Conservation (phyloP, 108 stramenopile genomes). For the Nitzschia sp. region DNA sequence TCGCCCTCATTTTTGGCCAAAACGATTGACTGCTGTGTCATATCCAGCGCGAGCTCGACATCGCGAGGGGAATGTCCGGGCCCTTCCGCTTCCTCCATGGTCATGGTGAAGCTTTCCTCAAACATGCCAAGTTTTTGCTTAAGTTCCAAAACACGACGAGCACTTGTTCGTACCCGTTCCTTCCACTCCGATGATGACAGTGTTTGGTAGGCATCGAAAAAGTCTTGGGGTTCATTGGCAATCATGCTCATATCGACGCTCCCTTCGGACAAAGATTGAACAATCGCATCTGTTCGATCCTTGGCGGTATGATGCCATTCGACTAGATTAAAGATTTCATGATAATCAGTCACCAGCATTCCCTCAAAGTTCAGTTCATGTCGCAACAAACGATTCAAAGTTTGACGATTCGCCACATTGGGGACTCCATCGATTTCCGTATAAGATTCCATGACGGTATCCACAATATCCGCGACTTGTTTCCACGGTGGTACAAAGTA, state of each 20-base stretch:
- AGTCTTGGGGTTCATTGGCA: constrained; percentile 46
- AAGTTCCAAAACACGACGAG: constrained; percentile 56
- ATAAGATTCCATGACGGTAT: constrained; percentile 84
- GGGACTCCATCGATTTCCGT: constrained; percentile 73
- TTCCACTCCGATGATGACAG: constrained; percentile 14
- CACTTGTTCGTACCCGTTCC: constrained; percentile 52
- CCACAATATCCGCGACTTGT: constrained; percentile 43
- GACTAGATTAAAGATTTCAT: constrained; percentile 73
- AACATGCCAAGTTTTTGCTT: constrained; percentile 75
- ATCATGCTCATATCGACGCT: constrained; percentile 87
- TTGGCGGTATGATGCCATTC: constrained; percentile 58
- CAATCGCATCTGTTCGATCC: constrained; percentile 41
- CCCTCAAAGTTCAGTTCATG: constrained; percentile 66
- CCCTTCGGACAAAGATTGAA: constrained; percentile 58
- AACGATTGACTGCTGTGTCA: constrained; percentile 62
- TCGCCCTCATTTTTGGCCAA: constrained; percentile 62
- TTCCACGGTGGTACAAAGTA: constrained; percentile 80
- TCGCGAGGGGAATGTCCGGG: constrained; percentile 37
- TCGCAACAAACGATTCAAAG: constrained; percentile 56
- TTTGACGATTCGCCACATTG: constrained; percentile 49
- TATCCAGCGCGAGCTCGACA: constrained; percentile 43
- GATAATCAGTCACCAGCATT: constrained; percentile 84
- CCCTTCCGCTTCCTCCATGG: constrained; percentile 26
- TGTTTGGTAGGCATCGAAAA: constrained; percentile 28
- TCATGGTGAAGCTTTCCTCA: constrained; percentile 43